phyloP scores from a whole-genome alignment of 228 moss, liverwort and hornwort genomes.

The Sphagnum magellanicum region DNA sequence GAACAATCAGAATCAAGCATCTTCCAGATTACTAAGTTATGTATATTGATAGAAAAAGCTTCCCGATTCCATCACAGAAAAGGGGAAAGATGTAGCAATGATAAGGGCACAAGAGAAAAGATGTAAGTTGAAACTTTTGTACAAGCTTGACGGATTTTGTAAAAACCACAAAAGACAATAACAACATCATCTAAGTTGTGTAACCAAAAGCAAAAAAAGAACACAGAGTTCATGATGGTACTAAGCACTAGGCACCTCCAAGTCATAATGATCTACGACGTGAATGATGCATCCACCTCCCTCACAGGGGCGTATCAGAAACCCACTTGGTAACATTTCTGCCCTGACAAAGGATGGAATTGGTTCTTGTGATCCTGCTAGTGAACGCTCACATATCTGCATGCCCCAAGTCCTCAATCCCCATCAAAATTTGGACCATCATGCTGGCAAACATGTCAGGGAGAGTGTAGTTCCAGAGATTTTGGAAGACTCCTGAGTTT shows the following conservation, averaged over 20 bases:
- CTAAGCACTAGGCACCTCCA: slow-evolving; percentile 43
- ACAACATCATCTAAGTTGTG: background rate
- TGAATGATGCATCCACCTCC: slow-evolving; percentile 96
- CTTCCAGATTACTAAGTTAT: too few species aligned
- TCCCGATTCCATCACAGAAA: too few species aligned
- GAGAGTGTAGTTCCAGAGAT: background rate
- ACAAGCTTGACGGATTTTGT: too few species aligned
- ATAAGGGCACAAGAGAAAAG: too few species aligned
- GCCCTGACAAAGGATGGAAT: slow-evolving; percentile 83
- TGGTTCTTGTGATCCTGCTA: slow-evolving; percentile 75
- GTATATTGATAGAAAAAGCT: too few species aligned
- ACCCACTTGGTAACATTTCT: slow-evolving; percentile 97
- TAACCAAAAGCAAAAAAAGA: background rate
- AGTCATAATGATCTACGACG: slow-evolving; percentile 89
- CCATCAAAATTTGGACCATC: background rate
- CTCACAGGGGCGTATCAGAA: slow-evolving; percentile 95
- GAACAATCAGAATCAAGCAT: background rate
- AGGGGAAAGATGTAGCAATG: too few species aligned
- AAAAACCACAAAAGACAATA: background rate
- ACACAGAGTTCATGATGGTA: background rate
- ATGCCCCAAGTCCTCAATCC: background rate
- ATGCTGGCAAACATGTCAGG: background rate
- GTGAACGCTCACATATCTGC: slow-evolving; percentile 93
- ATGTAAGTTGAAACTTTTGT: too few species aligned
- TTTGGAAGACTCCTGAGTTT: background rate